Evolutionary conservation across 2,329 filamentous ascomycete species (phyloP).

Genomic region (Colletotrichum musae): DNA sequence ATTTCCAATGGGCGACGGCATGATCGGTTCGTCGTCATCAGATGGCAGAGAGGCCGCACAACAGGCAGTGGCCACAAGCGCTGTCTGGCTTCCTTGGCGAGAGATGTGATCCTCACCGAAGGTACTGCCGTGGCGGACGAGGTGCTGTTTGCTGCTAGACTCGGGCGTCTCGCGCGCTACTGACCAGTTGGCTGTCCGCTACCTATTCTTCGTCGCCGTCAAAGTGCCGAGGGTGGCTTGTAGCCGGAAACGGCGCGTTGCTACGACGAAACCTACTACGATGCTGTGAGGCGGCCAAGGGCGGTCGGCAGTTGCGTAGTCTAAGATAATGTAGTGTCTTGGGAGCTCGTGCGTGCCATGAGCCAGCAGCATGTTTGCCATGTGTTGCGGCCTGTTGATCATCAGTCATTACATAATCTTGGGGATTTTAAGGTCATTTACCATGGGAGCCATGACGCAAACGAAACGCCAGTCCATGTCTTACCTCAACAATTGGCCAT

Average conservation of each 20-base stretch:
- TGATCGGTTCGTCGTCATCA: conserved; percentile 17
- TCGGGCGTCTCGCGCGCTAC: not conserved
- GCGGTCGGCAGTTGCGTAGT: conserved; percentile 31
- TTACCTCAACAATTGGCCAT: not conserved
- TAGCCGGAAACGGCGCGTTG: conserved; percentile 10
- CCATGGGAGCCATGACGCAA: conserved; percentile 20
- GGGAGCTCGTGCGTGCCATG: conserved; percentile 33
- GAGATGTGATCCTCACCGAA: too few species aligned
- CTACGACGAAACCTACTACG: conserved; percentile 31
- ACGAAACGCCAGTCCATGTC: not conserved
- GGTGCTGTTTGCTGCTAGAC: too few species aligned
- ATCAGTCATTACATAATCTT: conserved; percentile 16
- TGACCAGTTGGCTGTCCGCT: not conserved
- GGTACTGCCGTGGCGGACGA: too few species aligned
- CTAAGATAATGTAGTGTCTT: conserved; percentile 20
- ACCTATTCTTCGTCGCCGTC: not conserved
- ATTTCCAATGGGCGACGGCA: conserved; percentile 17
- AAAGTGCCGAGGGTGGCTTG: conserved; percentile 1
- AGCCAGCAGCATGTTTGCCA: conserved; percentile 37
- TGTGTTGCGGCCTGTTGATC: conserved; percentile 30
- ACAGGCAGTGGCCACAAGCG: not conserved
- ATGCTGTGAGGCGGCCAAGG: conserved; percentile 13
- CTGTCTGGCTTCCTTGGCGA: too few species aligned
- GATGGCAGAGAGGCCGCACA: conserved; percentile 4
- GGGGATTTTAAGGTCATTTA: not conserved